A percentile compares a stretch with the other conserved stretches of the same genome.
Conservation (phyloP, 1,284 basidiomycete genomes). For the Rhizoctonia solani region DNA sequence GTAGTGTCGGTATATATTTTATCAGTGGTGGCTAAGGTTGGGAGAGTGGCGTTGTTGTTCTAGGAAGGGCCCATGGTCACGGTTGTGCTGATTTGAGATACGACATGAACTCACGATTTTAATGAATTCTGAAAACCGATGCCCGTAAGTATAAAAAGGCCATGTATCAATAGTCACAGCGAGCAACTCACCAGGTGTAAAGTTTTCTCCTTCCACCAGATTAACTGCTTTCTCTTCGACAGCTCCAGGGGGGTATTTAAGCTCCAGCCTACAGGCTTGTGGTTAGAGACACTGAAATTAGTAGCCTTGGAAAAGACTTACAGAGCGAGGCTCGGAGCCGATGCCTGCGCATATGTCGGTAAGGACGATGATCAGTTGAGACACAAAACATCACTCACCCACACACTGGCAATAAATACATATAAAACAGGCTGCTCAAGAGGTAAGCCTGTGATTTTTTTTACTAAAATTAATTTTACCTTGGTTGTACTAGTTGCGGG, state of each 20-base stretch:
- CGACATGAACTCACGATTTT: not conserved
- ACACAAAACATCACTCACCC: not conserved
- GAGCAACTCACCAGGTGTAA: slow-evolving; percentile 50
- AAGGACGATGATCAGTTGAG: not conserved
- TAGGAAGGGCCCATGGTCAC: slow-evolving; percentile 1
- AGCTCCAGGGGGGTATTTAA: slow-evolving; percentile 10
- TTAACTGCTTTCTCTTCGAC: slow-evolving; percentile 6
- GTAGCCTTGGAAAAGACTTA: slow-evolving; percentile 41
- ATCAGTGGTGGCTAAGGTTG: slow-evolving; percentile 53
- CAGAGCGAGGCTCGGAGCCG: slow-evolving; percentile 56
- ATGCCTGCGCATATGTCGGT: slow-evolving; percentile 51
- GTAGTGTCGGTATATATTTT: slow-evolving; percentile 54
- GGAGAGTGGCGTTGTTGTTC: slow-evolving; percentile 62
- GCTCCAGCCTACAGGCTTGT: slow-evolving; percentile 20
- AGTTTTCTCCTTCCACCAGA: slow-evolving; percentile 60
- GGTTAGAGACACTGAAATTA: too few species aligned
- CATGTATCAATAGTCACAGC: too few species aligned
- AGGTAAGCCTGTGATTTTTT: not conserved
- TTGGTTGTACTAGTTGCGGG: not conserved
- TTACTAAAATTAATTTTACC: not conserved
- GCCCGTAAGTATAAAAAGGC: too few species aligned
- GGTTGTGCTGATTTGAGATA: not conserved
- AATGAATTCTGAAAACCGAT: slow-evolving; percentile 56
- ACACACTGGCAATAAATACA: slow-evolving; percentile 49
- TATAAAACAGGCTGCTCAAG: slow-evolving; percentile 53